Evolutionary conservation across 805 yeast genomes (phyloP).

Genomic region (Candida yuanshanica): DNA sequence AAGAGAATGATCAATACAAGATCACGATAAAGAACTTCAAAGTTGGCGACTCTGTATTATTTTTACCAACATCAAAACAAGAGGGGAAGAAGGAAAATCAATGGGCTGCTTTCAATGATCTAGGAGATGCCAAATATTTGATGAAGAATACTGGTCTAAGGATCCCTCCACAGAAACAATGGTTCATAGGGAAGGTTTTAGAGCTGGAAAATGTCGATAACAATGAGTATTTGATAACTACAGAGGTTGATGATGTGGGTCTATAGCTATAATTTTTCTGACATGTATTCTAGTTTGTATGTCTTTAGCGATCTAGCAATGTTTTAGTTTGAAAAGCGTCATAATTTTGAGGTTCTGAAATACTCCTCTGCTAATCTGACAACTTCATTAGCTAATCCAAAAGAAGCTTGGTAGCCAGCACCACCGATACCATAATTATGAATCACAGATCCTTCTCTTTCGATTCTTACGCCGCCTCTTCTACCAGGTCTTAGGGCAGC

Average conservation of each 20-base stretch:
- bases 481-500: constrained; percentile 70
- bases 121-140: constrained; percentile 82
- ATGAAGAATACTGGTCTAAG: constrained; percentile 32
- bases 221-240: constrained; percentile 17
- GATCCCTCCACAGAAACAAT: constrained; percentile 49
- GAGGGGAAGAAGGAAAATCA: constrained; percentile 2
- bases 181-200: constrained; percentile 72
- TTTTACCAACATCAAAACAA: constrained; percentile 58
- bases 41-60: constrained; percentile 72
- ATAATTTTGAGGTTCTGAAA: constrained; percentile 20
- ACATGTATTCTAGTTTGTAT: too few relatives aligned
- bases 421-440: constrained; percentile 74
- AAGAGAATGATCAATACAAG: constrained; percentile 44
- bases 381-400: constrained; percentile 52
- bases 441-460: constrained; percentile 37
- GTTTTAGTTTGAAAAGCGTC: too few relatives aligned
- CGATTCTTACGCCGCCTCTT: constrained; percentile 52
- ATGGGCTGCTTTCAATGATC: constrained; percentile 91
- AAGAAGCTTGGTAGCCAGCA: constrained; percentile 71
- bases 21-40: constrained; percentile 65
- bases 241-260: constrained; percentile 12
- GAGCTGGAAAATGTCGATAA: constrained; percentile 36
- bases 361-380: constrained; percentile 29
- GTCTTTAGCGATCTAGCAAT: too few relatives aligned
- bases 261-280: too few relatives aligned